Base-by-base conservation (phyloP, 75 land plant species). In the Gnetum montanum region DNA sequence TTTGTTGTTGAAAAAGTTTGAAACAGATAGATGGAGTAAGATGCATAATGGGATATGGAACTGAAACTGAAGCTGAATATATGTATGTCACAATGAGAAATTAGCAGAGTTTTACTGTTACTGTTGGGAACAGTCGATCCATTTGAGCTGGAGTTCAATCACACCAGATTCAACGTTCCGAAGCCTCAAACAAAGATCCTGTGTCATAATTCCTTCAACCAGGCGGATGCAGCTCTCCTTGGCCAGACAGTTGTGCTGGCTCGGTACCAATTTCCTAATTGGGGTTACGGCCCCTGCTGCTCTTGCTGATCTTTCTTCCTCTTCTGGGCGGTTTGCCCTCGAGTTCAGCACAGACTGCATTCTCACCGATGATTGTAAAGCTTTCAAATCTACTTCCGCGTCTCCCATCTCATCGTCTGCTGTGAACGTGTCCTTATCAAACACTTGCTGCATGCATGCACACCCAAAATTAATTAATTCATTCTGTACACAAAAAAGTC, bases 351-450 rank as follows among this genome's bases (percentile, higher is more conserved):
- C 47, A 13, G 55, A 58, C 19, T 46, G 63, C 62, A 83, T 49
- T 43, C 71, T 70, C 3, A 70, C 84, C 29, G 76, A 79, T 37
- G 74, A 54, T n/a, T 72, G 48, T 13, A 83, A 54, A 0, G 76
- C 72, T 27, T 59, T 40, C 24, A 83, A 59, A 38, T 80, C 91
- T n/a, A 94, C 70, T 58, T 83, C 82, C 1, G 86, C 98, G 25
- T 94, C 96, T 4, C 98, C 98, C 98, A 94, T 94, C 10, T 50
- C 71, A 49, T 94, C 98, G 58, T 94, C 98, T 15, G 84, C 61
- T 15, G 73, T 57, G 58, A 94, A 85, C 44, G 63, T 70, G 41
- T 94, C 96, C 55, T 94, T 77, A 63, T 94, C 98, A 58, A 68
- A 94, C 19, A 94, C 96, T 68, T 69, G 61, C 95, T 89, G 86